Base-by-base conservation (phyloP, 345 rosid genomes). In the Lenwebbia sp. region DNA sequence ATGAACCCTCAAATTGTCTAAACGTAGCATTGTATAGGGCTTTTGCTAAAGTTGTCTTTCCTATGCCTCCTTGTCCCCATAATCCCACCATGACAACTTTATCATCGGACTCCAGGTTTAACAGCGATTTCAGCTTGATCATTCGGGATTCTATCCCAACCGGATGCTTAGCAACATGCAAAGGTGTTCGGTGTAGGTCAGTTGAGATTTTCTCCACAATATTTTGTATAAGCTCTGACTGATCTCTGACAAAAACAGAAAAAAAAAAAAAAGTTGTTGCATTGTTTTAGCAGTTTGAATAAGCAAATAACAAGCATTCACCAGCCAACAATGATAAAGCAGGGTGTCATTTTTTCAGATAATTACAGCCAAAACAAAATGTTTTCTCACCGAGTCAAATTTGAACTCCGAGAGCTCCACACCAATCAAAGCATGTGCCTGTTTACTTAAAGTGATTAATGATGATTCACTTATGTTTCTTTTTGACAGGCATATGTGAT, bases 151-250 rank as follows among this genome's bases (percentile, higher is more conserved):
- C 2, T 3, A 62, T 15, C 5, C 41, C 75, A 30, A 62, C 21
- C 0, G 2, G 75, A 62, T 62, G 75, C 75, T 28, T 30, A 15
- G 75, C 5, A 30, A 62, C 41, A 62, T 62, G 5, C 22, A 62
- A 0, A 0, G 41, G 40, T 7, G 3, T 1, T 7, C 0, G 40
- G 22, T 1, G 2, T 0, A 62, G 3, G 22, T 1, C 1, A 62
- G 5, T 30, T 10, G 40, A 62, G 5, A 4, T 62, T 0, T 62
- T 0, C 1, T 15, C 3, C 75, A 62, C 75, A 62, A 62, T 62
- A 1, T 0, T 1, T 3, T 3, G 75, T 30, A 62, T 7, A 2
- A 62, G 41, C 41, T 62, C 0, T 1, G 75, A 62, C 5, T 62
- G 41, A 15, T 62, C 40, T 28, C 75, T 62, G 19, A 3, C 11